These are phyloP conservation scores for Macaranga tanarius DNA, from an alignment of 441 rosid species.

Conservation along the genomic window DNA sequence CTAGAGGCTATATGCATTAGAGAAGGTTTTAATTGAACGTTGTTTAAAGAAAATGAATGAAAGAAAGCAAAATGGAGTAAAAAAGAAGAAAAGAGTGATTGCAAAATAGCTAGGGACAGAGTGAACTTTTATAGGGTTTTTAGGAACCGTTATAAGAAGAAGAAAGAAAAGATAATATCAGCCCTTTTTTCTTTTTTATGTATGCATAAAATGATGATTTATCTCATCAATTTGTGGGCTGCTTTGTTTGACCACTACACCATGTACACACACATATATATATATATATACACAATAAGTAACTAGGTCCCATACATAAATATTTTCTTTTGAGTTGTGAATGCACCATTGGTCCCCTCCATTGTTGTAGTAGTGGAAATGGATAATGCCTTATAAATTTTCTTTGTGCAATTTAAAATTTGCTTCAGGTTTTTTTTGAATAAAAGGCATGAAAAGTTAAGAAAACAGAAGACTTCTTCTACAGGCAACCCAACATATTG, in stretches of 20 bases:
- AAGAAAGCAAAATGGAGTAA: background rate
- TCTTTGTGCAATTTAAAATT: too few relatives aligned
- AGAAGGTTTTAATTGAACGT: background rate
- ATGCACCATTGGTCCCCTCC: background rate
- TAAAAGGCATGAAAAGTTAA: background rate
- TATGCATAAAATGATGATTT: background rate
- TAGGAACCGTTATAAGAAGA: slow-evolving; percentile 32
- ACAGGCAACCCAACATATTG: background rate
- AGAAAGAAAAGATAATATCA: background rate
- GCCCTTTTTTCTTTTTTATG: background rate
- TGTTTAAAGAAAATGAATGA: background rate
- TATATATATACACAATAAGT: too few relatives aligned
- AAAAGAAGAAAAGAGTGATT: background rate
- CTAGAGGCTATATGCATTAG: too few relatives aligned
- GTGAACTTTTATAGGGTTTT: slow-evolving; percentile 9
- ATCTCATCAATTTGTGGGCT: slow-evolving; percentile 9
- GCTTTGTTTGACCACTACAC: slow-evolving; percentile 18
- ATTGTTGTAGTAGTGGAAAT: background rate
- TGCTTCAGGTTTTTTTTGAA: too few relatives aligned
- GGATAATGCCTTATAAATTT: background rate
- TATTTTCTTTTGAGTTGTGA: background rate
- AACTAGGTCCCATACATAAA: slow-evolving; percentile 19
- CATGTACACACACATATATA: too few relatives aligned
- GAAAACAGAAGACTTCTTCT: background rate
- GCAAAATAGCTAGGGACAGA: background rate